Conservation (phyloP, 345 rosid species). For the Eucalyptus pauciflora region DNA sequence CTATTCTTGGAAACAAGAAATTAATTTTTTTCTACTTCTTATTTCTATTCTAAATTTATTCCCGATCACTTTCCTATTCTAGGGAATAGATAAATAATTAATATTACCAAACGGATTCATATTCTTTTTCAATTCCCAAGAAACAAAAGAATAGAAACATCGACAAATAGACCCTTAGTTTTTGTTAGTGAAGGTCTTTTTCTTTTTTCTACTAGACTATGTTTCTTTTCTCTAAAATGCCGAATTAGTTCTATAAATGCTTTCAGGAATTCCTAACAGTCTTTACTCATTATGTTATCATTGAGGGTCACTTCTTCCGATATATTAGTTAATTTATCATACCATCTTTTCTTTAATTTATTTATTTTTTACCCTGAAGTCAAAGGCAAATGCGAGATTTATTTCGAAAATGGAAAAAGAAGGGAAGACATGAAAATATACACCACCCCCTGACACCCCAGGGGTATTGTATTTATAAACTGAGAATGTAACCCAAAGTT, state of each 20-base stretch:
- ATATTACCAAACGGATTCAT: too few relatives aligned
- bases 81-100: too few relatives aligned
- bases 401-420: too few relatives aligned
- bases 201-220: not conserved
- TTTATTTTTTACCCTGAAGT: not conserved
- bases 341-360: not conserved
- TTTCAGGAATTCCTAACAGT: not conserved
- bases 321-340: slow-evolving; percentile 20
- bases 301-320: not conserved
- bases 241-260: not conserved
- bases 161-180: rapidly evolving
- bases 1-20: too few relatives aligned
- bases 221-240: not conserved
- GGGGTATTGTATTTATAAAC: too few relatives aligned
- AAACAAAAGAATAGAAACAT: too few relatives aligned
- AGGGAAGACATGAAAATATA: not conserved
- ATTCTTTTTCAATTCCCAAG: too few relatives aligned
- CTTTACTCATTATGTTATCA: not conserved
- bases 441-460: too few relatives aligned
- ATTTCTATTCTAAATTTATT: too few relatives aligned
- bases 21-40: too few relatives aligned
- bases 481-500: too few relatives aligned
- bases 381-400: not conserved
- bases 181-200: not conserved
- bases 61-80: too few relatives aligned